Evolutionary conservation across 768 basidiomycete genomes (phyloP), one percentile per base, ranked within the genome.

Genomic region (Pleurotus cornucopiae): DNA sequence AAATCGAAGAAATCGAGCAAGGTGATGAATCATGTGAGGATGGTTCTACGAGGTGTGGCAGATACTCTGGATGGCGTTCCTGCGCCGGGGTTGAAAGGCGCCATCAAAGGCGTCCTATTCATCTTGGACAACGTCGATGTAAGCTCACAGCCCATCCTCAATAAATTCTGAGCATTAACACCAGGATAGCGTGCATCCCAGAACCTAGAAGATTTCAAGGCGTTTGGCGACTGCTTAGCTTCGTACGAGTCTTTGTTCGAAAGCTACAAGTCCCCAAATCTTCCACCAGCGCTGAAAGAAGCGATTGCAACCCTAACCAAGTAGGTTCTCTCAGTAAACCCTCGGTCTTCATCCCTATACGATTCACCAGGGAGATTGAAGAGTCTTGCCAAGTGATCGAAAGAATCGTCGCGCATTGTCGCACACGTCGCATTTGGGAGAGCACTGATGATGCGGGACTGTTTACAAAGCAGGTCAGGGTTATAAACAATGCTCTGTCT

Each of bases 401-500:
- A 18, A n/a, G 23, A 41, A 41, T 53, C 12, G 51, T 18, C 18
- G 39, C 39, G n/a, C 51, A 53, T 41, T 53, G 51, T 53, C 51
- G 39, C 20, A 39, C 51, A 41, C 34, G 51, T 16, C n/a, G 51
- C 9, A 41, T 53, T 18, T 25, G n/a, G 14, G 51, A 53, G 39
- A 53, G 51, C 23, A 41, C 18, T 21, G 51, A 53, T 20, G 51
- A 53, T 30, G 51, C 51, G 51, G n/a, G 21, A 18, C 37, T 53
- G 12, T 53, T 53, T 41, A 7, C 23, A 16, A 14, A 30, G 20
- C 51, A 53, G 18, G n/a, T 53, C 20, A 37, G 39, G 14, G 18
- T 39, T 13, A 16, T 53, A 21, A 41, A 53, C 14, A n/a, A 25
- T 3, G 51, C 51, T 6, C 39, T 53, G 21, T 12, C 11, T 39